Evolutionary conservation across 2,329 filamentous ascomycete genomes (phyloP).

Genomic region (Epichloe coenophiala): DNA sequence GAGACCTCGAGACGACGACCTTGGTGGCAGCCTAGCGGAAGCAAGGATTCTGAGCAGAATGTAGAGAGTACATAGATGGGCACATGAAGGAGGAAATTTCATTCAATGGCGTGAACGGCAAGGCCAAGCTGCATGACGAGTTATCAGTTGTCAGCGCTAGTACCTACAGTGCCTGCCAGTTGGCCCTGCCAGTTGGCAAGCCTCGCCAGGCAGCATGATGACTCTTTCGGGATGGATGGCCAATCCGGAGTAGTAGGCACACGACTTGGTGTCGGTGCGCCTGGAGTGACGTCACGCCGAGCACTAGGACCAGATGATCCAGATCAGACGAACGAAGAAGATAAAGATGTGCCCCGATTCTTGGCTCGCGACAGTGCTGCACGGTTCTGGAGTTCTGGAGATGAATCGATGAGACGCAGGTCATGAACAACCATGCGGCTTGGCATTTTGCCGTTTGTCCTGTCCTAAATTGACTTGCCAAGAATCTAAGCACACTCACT

Average conservation of each 20-base stretch:
- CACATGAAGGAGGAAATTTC: no score
- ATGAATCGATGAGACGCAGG: no score
- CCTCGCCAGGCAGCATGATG: neutral
- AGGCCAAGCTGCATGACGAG: neutral
- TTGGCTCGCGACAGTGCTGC: neutral
- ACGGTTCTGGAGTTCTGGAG: neutral
- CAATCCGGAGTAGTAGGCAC: neutral
- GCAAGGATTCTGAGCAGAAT: neutral
- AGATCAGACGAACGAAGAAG: no score
- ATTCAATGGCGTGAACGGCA: no score
- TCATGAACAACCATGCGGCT: no score
- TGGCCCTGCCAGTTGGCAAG: neutral
- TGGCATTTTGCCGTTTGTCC: no score
- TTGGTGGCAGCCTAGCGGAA: neutral
- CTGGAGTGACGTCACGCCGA: no score
- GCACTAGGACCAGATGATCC: no score
- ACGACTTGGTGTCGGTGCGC: neutral
- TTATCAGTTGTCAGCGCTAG: neutral
- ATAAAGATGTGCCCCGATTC: neutral
- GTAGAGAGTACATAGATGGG: no score
- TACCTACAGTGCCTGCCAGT: neutral
- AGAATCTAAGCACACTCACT: neutral
- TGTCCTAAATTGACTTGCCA: neutral
- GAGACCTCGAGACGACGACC: neutral
- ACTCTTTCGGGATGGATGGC: neutral